Conservation (phyloP, 371 early-diverging fungal genomes). For the Parasitella parasitica region DNA sequence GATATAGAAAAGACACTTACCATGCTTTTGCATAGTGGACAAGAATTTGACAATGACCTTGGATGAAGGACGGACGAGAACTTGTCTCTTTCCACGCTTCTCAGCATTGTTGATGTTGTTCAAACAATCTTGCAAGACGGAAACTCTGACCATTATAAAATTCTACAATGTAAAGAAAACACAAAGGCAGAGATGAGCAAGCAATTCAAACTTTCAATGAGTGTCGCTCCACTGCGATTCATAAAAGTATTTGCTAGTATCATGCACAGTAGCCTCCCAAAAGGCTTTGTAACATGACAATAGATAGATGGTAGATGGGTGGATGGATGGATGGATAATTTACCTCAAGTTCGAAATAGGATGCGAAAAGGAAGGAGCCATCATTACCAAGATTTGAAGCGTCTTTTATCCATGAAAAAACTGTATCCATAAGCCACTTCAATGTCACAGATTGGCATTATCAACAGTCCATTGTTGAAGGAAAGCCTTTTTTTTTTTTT, state of each 20-base stretch:
- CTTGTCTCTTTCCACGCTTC: constrained; percentile 98
- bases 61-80: constrained; percentile 94
- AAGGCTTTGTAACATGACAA: constrained; percentile 15
- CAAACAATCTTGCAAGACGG: constrained; percentile 87
- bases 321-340: constrained; percentile 27
- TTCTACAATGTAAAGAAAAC: neutral
- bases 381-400: neutral
- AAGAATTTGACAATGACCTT: constrained; percentile 98
- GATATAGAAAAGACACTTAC: constrained; percentile 46
- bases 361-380: constrained; percentile 9
- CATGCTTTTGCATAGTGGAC: constrained; percentile 98
- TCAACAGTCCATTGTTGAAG: neutral
- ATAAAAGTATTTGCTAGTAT: constrained; percentile 25
- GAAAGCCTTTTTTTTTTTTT: neutral
- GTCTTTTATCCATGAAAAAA: neutral
- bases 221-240: constrained; percentile 21
- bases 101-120: constrained; percentile 99
- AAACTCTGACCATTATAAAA: constrained; percentile 46
- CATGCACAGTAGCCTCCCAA: constrained; percentile 17
- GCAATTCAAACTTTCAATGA: constrained; percentile 22
- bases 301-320: constrained; percentile 19
- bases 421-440: neutral
- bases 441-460: constrained; percentile 1
- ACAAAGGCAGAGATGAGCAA: neutral
- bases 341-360: constrained; percentile 13